Conservation (phyloP, 805 yeast genomes). For the Hanseniaspora vineae region DNA sequence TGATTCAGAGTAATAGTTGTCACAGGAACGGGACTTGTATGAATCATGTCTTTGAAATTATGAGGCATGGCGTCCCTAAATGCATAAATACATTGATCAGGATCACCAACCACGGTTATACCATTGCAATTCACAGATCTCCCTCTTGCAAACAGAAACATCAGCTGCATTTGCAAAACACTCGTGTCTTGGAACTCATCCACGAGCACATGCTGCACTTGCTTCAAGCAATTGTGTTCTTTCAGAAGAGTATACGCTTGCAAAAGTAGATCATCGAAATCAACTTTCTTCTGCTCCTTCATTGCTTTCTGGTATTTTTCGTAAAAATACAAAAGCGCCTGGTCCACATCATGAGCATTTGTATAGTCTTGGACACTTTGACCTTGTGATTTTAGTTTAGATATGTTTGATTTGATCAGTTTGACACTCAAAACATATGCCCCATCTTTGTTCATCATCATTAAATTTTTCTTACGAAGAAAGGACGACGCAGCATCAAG, state of each 20-base stretch:
- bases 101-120: conserved; percentile 89
- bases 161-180: conserved; percentile 55
- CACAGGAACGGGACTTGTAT: conserved; percentile 23
- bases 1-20: conserved; percentile 36
- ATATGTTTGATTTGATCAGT: conserved; percentile 32
- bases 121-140: conserved; percentile 32
- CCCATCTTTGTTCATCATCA: conserved; percentile 13
- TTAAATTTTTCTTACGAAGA: conserved; percentile 17
- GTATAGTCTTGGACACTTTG: conserved; percentile 30
- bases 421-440: conserved; percentile 30
- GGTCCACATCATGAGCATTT: conserved; percentile 15
- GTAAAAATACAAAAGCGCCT: conserved; percentile 32
- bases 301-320: conserved; percentile 39
- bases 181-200: conserved; percentile 96
- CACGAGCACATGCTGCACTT: conserved; percentile 59
- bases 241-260: conserved; percentile 38
- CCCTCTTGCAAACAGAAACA: conserved; percentile 37
- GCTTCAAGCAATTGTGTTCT: conserved; percentile 26
- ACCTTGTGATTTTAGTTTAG: conserved; percentile 45
- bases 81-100: conserved; percentile 88
- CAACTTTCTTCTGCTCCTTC: conserved; percentile 33
- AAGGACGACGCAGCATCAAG: conserved; percentile 21
- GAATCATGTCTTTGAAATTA: conserved; percentile 49
- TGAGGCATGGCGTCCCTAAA: conserved; percentile 68
- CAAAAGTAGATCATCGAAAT: conserved; percentile 75